A percentile compares a stretch with the other conserved stretches of the same genome.
phyloP scores from a whole-genome alignment of 2,329 filamentous ascomycete species.

The Zymoseptoria passerinii region DNA sequence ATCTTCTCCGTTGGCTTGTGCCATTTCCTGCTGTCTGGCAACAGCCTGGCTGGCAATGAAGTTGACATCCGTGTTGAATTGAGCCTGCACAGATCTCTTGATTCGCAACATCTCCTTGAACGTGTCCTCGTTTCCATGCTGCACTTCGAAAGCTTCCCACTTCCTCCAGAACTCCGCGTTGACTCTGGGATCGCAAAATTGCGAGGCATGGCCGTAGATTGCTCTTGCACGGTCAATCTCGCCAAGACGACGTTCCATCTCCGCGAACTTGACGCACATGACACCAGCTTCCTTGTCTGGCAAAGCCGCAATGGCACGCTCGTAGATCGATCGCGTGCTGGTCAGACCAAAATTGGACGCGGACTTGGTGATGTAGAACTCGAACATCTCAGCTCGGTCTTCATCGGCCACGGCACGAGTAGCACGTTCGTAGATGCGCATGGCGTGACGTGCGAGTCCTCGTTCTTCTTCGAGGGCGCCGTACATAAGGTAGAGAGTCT shows the following conservation, averaged over 20 bases:
- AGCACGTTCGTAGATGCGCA: conserved; percentile 97
- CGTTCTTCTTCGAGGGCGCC: conserved; percentile 93
- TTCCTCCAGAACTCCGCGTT: conserved; percentile 88
- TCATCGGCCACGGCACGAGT: conserved; percentile 92
- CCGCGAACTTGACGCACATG: conserved; percentile 98
- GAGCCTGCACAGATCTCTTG: conserved; percentile 92
- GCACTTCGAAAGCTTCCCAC: conserved; percentile 95
- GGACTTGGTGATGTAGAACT: conserved; percentile 98
- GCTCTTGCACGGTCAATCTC: conserved; percentile 92
- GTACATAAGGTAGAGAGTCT: conserved; percentile 96
- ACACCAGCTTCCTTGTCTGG: conserved; percentile 88
- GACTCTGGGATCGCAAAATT: conserved; percentile 92
- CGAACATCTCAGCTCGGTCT: conserved; percentile 94
- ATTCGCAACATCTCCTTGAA: conserved; percentile 99
- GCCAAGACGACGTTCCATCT: conserved; percentile 85
- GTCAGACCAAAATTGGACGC: conserved; percentile 96
- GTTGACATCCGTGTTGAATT: conserved; percentile 98
- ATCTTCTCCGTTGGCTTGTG: conserved; percentile 33
- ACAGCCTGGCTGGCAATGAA: conserved; percentile 96
- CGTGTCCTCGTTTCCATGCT: conserved; percentile 97
- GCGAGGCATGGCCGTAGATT: conserved; percentile 92
- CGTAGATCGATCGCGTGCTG: conserved; percentile 90
- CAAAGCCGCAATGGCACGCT: conserved; percentile 86
- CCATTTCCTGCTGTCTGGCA: conserved; percentile 57
- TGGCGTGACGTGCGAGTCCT: conserved; percentile 87